These are phyloP conservation scores for Cladosporium cucumerinum DNA, from an alignment of 2,329 filamentous ascomycete genomes.

Conservation along the genomic window DNA sequence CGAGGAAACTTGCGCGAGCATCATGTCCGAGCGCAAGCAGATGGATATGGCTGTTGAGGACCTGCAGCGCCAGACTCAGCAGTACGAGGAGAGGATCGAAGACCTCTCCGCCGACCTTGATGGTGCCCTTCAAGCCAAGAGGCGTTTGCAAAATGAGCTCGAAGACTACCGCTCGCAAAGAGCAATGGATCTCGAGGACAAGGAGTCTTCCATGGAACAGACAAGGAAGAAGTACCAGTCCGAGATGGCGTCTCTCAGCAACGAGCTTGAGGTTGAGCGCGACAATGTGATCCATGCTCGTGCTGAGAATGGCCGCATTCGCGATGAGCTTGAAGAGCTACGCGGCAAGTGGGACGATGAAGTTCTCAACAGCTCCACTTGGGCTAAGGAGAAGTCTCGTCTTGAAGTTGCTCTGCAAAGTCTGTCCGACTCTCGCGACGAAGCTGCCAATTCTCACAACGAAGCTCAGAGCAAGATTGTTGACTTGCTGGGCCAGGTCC, in stretches of 20 bases:
- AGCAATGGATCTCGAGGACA: constrained; percentile 95
- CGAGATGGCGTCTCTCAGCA: constrained; percentile 83
- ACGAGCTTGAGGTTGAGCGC: constrained; percentile 88
- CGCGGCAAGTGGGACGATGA: constrained; percentile 98
- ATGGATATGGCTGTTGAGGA: constrained; percentile 87
- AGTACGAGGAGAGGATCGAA: constrained; percentile 85
- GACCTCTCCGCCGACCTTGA: constrained; percentile 88
- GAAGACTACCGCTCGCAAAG: constrained; percentile 95
- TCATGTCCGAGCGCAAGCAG: constrained; percentile 88
- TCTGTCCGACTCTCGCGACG: constrained; percentile 85
- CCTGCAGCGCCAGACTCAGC: constrained; percentile 82
- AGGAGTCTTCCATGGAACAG: constrained; percentile 92
- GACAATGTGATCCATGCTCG: constrained; percentile 84
- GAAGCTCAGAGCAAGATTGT: constrained; percentile 94
- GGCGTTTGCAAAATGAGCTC: constrained; percentile 90
- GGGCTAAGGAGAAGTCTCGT: constrained; percentile 95
- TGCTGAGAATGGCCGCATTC: constrained; percentile 78
- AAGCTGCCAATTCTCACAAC: constrained; percentile 88
- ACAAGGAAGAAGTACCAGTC: constrained; percentile 96
- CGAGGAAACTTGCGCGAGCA: constrained; percentile 82
- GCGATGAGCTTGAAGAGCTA: constrained; percentile 94
- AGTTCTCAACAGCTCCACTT: constrained; percentile 93
- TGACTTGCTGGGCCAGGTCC: constrained; percentile 82
- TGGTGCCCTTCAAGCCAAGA: constrained; percentile 81
- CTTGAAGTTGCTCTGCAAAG: constrained; percentile 87